Evolutionary conservation across 148 eudicot species (phyloP).

Genomic region (Agrostemma githago): DNA sequence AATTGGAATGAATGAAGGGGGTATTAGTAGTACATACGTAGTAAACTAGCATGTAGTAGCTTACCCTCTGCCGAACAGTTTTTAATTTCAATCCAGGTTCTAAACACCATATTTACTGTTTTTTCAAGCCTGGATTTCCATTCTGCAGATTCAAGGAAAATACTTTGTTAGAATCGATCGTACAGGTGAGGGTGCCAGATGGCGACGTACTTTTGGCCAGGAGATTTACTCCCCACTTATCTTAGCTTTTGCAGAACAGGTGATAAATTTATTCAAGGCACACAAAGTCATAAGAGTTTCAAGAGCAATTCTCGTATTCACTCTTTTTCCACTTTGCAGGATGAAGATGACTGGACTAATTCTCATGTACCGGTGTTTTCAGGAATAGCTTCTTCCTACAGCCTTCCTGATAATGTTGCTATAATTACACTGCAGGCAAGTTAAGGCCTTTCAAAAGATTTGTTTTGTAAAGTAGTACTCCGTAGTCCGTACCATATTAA

Average conservation of each 20-base stretch:
- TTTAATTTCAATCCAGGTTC: too few species aligned
- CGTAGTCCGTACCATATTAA: background rate
- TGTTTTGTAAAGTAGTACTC: background rate
- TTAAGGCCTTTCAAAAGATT: slow-evolving; percentile 7
- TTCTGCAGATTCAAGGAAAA: slow-evolving; percentile 75
- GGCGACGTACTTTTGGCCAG: slow-evolving; percentile 93
- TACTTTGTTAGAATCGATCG: slow-evolving; percentile 75
- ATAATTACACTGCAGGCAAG: slow-evolving; percentile 80
- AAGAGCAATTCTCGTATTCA: background rate
- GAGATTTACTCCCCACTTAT: slow-evolving; percentile 93
- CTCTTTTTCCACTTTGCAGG: slow-evolving; percentile 44
- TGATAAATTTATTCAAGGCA: slow-evolving; percentile 14
- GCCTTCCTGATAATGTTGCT: slow-evolving; percentile 74
- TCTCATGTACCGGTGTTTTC: slow-evolving; percentile 59
- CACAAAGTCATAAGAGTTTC: background rate
- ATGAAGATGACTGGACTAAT: slow-evolving; percentile 58
- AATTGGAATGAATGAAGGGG: too few species aligned
- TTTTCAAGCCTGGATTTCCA: slow-evolving; percentile 1
- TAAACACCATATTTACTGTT: background rate
- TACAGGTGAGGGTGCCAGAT: slow-evolving; percentile 83
- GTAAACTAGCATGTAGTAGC: too few species aligned
- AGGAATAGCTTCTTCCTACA: slow-evolving; percentile 67
- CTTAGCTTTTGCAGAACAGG: slow-evolving; percentile 87
- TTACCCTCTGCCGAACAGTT: too few species aligned
- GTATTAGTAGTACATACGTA: too few species aligned